Evolutionary conservation across 2,329 filamentous ascomycete species (phyloP).

Genomic region (Acephala macrosclerotiorum): DNA sequence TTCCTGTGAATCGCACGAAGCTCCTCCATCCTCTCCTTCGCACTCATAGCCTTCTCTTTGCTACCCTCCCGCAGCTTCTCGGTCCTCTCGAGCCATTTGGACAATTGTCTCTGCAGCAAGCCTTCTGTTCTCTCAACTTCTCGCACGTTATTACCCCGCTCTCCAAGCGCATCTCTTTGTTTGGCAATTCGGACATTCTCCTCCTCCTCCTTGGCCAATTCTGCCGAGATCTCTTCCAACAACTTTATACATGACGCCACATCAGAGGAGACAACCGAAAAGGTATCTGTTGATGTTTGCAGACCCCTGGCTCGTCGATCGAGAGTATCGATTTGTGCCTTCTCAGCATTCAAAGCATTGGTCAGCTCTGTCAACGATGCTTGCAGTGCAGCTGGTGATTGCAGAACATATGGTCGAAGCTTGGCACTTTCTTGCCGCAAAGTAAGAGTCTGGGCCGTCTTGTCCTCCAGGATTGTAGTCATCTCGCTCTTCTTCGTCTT

Average conservation of each 20-base stretch:
- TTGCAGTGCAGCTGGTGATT: conserved; percentile 86
- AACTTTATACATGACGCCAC: conserved; percentile 89
- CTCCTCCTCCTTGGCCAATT: conserved; percentile 90
- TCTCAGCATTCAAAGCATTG: conserved; percentile 79
- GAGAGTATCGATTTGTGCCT: conserved; percentile 83
- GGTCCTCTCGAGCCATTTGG: conserved; percentile 86
- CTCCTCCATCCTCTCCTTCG: conserved; percentile 90
- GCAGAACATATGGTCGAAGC: conserved; percentile 88
- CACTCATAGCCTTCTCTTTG: conserved; percentile 79
- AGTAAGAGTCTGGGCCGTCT: conserved; percentile 72
- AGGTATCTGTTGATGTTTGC: conserved; percentile 91
- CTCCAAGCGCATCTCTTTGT: conserved; percentile 86
- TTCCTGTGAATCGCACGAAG: conserved; percentile 80
- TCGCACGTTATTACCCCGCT: conserved; percentile 86
- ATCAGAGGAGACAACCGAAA: conserved; percentile 82
- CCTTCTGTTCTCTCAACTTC: conserved; percentile 91
- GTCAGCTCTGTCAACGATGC: conserved; percentile 82
- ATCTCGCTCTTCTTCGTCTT: conserved; percentile 82
- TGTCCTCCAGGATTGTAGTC: conserved; percentile 75
- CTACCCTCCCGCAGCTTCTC: conserved; percentile 83
- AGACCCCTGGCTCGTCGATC: conserved; percentile 88
- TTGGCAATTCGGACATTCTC: conserved; percentile 80
- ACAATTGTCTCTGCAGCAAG: conserved; percentile 82
- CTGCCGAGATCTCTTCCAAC: conserved; percentile 84
- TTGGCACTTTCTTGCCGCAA: conserved; percentile 88